phyloP scores from a whole-genome alignment of 2,329 filamentous ascomycete species.

The Colletotrichum shisoi region DNA sequence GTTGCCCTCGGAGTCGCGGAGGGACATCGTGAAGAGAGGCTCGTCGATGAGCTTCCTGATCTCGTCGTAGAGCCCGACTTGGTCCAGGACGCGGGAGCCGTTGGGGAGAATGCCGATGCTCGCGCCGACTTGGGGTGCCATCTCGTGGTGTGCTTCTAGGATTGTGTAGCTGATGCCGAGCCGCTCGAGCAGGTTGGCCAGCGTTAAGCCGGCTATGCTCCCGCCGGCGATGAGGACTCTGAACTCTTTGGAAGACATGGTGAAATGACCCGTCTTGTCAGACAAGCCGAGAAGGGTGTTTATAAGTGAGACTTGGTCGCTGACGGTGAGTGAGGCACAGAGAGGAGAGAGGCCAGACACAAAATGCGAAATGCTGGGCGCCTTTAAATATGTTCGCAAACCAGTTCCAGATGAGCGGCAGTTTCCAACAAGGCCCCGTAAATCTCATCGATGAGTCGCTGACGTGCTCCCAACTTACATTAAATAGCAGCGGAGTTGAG shows the following conservation, averaged over 20 bases:
- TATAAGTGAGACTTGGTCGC: neutral
- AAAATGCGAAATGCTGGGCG: neutral
- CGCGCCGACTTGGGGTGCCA: constrained; percentile 58
- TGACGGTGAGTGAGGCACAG: neutral
- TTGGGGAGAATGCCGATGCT: constrained; percentile 56
- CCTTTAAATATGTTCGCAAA: neutral
- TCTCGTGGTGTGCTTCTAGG: constrained; percentile 53
- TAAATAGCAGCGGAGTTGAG: neutral
- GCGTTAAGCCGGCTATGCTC: constrained; percentile 54
- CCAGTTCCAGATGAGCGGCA: neutral
- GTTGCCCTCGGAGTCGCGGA: constrained; percentile 3
- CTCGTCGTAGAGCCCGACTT: constrained; percentile 51
- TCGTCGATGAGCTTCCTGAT: constrained; percentile 14
- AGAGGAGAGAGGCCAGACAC: neutral
- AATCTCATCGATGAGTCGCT: neutral
- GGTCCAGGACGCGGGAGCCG: constrained; percentile 57
- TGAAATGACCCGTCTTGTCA: neutral
- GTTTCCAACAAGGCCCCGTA: neutral
- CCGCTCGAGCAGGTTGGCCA: constrained; percentile 52
- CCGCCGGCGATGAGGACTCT: constrained; percentile 59
- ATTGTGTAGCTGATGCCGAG: constrained; percentile 58
- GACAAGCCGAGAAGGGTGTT: neutral
- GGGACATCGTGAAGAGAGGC: constrained; percentile 1
- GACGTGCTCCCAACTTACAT: neutral
- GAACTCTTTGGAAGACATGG: constrained; percentile 40